Evolutionary conservation across 805 yeast genomes (phyloP), one percentile per base, ranked within the genome.

Genomic region (Candida saitoana): DNA sequence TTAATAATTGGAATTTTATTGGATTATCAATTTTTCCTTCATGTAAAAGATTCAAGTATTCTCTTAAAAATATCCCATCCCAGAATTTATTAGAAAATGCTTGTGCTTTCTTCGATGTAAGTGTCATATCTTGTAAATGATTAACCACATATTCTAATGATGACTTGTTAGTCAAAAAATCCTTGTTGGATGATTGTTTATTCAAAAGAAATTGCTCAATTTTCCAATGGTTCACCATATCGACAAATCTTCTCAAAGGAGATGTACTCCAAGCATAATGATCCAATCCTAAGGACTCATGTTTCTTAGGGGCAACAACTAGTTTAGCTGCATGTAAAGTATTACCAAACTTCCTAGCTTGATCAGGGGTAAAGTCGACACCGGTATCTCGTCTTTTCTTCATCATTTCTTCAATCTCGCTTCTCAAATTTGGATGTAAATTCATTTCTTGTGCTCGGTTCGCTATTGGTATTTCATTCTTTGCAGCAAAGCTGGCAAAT

Each of bases 191-290:
- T 3, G 24, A 12, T 3, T n/a, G 16, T 22, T 36, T 29, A 4
- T 42, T 33, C 15, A 51, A 34, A 18, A 53, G 46, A 46, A 41
- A 45, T 7, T 46, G 49, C 43, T 60, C 60, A 33, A 87, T 47
- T 52, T 85, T 91, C 78, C 90, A 77, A 54, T 90, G 97, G 53
- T 83, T 82, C 6, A 89, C 59, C 46, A 89, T 61, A 58, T 91
- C 98, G 5, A 84, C 81, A 49, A 77, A 84, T 49, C 98, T 69
- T 57, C 98, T 72, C 48, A 93, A 67, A 2, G 99, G 98, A 0
- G 97, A 89, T 0, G 98, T 90, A 6, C 86, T 82, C 15, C 87
- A 84, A 4, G 84, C 71, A 54, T 90, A 88, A 4, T 65, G 57
- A 0, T 62, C 58, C 6, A 86, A 61, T 3, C 90, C 95, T 19